phyloP scores from a whole-genome alignment of 768 basidiomycete species.

The Pulveroboletus frians region DNA sequence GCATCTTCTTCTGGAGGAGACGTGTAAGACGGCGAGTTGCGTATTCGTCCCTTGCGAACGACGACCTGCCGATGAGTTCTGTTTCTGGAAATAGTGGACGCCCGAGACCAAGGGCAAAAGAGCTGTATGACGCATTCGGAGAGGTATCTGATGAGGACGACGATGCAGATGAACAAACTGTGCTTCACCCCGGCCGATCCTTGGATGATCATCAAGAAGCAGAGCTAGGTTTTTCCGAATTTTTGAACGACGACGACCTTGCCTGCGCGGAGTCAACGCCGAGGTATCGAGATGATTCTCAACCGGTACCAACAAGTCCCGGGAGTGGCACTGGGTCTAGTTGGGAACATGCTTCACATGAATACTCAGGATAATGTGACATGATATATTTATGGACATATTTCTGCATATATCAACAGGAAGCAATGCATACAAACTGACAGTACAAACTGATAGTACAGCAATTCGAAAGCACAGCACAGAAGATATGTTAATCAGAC shows the following conservation, averaged over 20 bases:
- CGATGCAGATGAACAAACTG: slow-evolving; percentile 68
- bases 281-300: slow-evolving; percentile 54
- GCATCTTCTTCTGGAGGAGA: slow-evolving; percentile 78
- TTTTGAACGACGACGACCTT: slow-evolving; percentile 76
- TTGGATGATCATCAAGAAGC: slow-evolving; percentile 34
- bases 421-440: slow-evolving; percentile 7
- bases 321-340: slow-evolving; percentile 50
- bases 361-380: slow-evolving; percentile 20
- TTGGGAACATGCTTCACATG: slow-evolving; percentile 66
- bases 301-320: slow-evolving; percentile 26
- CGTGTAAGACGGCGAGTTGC: slow-evolving; percentile 36
- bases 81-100: slow-evolving; percentile 41
- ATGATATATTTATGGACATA: slow-evolving; percentile 19
- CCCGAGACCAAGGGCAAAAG: slow-evolving; percentile 60
- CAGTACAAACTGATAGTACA: slow-evolving; percentile 3
- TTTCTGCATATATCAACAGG: slow-evolving; percentile 16
- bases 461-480: too few species aligned
- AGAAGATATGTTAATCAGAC: slow-evolving; percentile 15
- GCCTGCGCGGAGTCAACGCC: slow-evolving; percentile 27
- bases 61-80: slow-evolving; percentile 74
- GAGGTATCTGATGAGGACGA: slow-evolving; percentile 83
- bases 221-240: slow-evolving; percentile 59
- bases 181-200: slow-evolving; percentile 40
- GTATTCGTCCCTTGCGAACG: slow-evolving; percentile 59
- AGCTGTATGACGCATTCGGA: slow-evolving; percentile 95